Conservation (phyloP, 2,329 filamentous ascomycete genomes). For the Phialocephala subalpina region DNA sequence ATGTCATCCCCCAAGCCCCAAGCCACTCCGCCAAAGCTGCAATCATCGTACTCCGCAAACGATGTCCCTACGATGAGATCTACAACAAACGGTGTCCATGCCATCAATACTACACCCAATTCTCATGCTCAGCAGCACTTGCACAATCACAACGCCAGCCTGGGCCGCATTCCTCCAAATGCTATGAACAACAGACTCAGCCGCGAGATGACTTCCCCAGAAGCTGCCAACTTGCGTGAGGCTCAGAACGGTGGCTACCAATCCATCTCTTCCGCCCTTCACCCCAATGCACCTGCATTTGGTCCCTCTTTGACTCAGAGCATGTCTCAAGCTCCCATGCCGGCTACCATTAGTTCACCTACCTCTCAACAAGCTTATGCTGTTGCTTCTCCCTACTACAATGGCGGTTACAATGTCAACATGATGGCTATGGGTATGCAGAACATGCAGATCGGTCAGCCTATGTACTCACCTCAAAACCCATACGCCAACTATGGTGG, state of each 20-base stretch:
- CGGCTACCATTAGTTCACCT: conserved; percentile 39
- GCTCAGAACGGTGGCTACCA: conserved; percentile 59
- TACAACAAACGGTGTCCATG: conserved; percentile 43
- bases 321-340: conserved; percentile 40
- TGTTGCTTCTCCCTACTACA: conserved; percentile 48
- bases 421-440: conserved; percentile 75
- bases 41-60: conserved; percentile 89
- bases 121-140: conserved; percentile 65
- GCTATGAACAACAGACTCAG: conserved; percentile 73
- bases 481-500: conserved; percentile 52
- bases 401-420: conserved; percentile 50
- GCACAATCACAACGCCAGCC: conserved; percentile 80
- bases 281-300: conserved; percentile 82
- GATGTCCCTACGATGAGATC: conserved; percentile 85
- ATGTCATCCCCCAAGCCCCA: conserved; percentile 55
- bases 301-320: conserved; percentile 64
- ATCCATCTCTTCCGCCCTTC: conserved; percentile 75
- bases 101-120: conserved; percentile 52
- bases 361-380: conserved; percentile 39
- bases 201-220: conserved; percentile 65
- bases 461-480: conserved; percentile 63
- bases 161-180: conserved; percentile 79
- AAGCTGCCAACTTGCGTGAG: conserved; percentile 47
- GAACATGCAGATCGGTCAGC: conserved; percentile 63
- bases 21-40: conserved; percentile 75